These are phyloP conservation scores for Suillus ampliporus DNA, from an alignment of 768 basidiomycete species.

Conservation along the genomic window DNA sequence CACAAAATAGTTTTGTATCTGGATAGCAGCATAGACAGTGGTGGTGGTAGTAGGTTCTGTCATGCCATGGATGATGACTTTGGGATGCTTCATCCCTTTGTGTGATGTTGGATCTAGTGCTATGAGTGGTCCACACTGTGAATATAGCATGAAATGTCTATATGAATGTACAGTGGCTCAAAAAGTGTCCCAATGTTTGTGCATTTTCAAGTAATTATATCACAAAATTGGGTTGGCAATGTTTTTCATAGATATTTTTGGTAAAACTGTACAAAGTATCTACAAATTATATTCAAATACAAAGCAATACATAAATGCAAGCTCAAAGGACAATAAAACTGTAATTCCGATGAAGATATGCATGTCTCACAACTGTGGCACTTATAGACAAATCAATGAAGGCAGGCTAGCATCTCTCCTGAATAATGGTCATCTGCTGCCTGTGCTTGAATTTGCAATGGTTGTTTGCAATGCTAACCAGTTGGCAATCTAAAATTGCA, in stretches of 20 bases:
- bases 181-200: too few species aligned
- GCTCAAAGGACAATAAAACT: not conserved
- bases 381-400: not conserved
- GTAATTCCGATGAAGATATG: not conserved
- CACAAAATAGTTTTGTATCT: too few species aligned
- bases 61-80: too few species aligned
- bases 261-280: not conserved
- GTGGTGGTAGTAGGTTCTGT: too few species aligned
- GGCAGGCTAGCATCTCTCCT: not conserved
- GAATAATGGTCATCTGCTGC: not conserved
- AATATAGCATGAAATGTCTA: too few species aligned
- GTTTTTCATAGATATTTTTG: conserved; percentile 1
- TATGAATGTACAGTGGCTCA: too few species aligned
- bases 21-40: too few species aligned
- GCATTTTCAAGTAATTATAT: too few species aligned
- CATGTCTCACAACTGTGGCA: not conserved
- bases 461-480: not conserved
- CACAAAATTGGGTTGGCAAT: not conserved
- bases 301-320: not conserved
- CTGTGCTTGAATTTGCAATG: not conserved
- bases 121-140: too few species aligned
- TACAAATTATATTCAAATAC: not conserved
- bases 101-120: too few species aligned
- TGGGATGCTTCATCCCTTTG: too few species aligned
- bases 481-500: not conserved